Evolutionary conservation across 768 basidiomycete genomes (phyloP).

Genomic region (Suillus hirtellus): DNA sequence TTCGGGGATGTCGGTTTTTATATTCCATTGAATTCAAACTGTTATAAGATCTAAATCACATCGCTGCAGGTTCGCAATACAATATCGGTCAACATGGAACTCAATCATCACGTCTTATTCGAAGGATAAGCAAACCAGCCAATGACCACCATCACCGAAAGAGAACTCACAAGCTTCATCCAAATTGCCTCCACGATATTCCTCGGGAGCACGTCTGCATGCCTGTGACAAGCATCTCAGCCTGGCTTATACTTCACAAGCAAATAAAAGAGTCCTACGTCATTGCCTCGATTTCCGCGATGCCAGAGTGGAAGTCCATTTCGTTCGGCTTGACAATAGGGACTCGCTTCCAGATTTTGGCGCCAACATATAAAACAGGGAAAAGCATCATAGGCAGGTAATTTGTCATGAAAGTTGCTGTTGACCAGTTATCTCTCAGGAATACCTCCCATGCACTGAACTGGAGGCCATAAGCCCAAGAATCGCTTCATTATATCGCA

Average conservation of each 20-base stretch:
- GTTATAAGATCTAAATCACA: too few relatives aligned
- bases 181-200: conserved; percentile 29
- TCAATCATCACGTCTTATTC: conserved; percentile 17
- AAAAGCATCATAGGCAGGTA: conserved; percentile 45
- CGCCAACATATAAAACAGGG: conserved; percentile 44
- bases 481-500: background rate
- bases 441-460: conserved; percentile 46
- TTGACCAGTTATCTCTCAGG: conserved; percentile 38
- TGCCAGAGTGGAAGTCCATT: conserved; percentile 29
- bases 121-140: background rate
- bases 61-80: too few relatives aligned
- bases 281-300: conserved; percentile 31
- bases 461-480: conserved; percentile 18
- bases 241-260: background rate
- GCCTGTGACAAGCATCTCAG: conserved; percentile 15
- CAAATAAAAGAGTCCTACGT: conserved; percentile 20
- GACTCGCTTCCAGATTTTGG: conserved; percentile 20
- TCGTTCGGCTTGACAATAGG: conserved; percentile 11
- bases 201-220: conserved; percentile 29
- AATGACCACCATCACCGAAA: background rate
- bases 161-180: conserved; percentile 28
- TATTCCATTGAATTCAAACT: too few relatives aligned
- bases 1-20: too few relatives aligned
- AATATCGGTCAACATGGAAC: background rate
- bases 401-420: conserved; percentile 42